phyloP scores from a whole-genome alignment of 805 yeast genomes.

The Myxozyma sirexii region DNA sequence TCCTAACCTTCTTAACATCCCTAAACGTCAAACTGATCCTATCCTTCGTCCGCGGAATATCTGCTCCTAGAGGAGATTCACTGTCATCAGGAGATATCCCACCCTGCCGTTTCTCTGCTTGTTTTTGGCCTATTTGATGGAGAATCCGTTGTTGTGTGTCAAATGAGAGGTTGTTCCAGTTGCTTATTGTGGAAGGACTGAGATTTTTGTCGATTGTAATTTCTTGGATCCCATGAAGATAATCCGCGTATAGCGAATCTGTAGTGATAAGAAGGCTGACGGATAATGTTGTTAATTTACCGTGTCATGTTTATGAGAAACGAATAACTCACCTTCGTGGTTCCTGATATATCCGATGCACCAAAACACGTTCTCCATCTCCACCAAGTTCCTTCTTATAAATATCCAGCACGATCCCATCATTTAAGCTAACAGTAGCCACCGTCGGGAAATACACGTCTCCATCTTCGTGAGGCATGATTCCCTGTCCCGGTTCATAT shows the following conservation, averaged over 20 bases:
- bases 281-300: not conserved
- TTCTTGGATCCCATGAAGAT: slow-evolving; percentile 29
- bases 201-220: slow-evolving; percentile 16
- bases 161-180: slow-evolving; percentile 21
- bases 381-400: slow-evolving; percentile 10
- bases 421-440: slow-evolving; percentile 30
- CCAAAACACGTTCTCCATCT: slow-evolving; percentile 10
- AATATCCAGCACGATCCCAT: slow-evolving; percentile 26
- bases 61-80: not conserved
- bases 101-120: not conserved
- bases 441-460: slow-evolving; percentile 31
- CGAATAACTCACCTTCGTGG: slow-evolving; percentile 22
- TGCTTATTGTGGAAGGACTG: slow-evolving; percentile 13
- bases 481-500: slow-evolving; percentile 32
- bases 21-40: slow-evolving; percentile 30
- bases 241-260: slow-evolving; percentile 20
- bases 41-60: slow-evolving; percentile 10
- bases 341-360: slow-evolving; percentile 28
- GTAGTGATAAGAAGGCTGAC: slow-evolving; percentile 27
- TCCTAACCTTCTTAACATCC: slow-evolving; percentile 27
- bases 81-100: not conserved
- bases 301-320: not conserved
- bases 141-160: slow-evolving; percentile 9
- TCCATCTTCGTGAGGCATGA: slow-evolving; percentile 35
- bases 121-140: not conserved